Evolutionary conservation across 768 basidiomycete genomes (phyloP).

Genomic region (Lactarius tabidus): DNA sequence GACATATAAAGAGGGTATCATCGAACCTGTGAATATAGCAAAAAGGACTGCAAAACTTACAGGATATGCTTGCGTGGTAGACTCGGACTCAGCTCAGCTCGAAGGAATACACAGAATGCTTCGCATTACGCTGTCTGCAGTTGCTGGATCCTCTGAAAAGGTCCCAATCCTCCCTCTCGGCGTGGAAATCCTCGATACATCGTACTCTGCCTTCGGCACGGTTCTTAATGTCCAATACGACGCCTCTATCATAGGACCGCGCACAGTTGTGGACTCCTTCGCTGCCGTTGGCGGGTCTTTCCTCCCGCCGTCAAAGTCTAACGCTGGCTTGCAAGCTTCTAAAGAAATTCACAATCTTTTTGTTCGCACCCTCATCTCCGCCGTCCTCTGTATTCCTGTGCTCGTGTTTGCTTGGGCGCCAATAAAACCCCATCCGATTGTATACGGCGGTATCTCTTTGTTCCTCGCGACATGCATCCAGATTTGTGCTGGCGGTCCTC

Average conservation of each 20-base stretch:
- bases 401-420: conserved; percentile 43
- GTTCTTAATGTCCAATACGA: conserved; percentile 28
- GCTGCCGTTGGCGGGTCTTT: conserved; percentile 27
- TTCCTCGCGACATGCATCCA: conserved; percentile 40
- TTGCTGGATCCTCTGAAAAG: neutral
- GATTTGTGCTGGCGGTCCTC: conserved; percentile 33
- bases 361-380: conserved; percentile 33
- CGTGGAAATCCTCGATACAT: conserved; percentile 3
- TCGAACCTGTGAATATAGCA: conserved; percentile 12
- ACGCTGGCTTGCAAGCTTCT: conserved; percentile 29
- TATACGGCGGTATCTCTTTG: conserved; percentile 37
- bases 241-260: conserved; percentile 31
- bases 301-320: conserved; percentile 28
- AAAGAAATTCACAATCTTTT: conserved; percentile 33
- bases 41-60: conserved; percentile 14
- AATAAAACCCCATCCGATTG: conserved; percentile 32
- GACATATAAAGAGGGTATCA: conserved; percentile 18
- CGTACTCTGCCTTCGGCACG: neutral
- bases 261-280: conserved; percentile 34
- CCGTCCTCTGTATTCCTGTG: conserved; percentile 38
- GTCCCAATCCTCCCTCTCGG: conserved; percentile 10
- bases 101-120: conserved; percentile 14
- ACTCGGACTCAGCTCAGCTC: conserved; percentile 2
- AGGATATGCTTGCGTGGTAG: conserved; percentile 12
- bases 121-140: conserved; percentile 6